These are phyloP conservation scores for Scheffersomyces stipitis DNA, from an alignment of 805 yeast genomes.

Conservation along the genomic window DNA sequence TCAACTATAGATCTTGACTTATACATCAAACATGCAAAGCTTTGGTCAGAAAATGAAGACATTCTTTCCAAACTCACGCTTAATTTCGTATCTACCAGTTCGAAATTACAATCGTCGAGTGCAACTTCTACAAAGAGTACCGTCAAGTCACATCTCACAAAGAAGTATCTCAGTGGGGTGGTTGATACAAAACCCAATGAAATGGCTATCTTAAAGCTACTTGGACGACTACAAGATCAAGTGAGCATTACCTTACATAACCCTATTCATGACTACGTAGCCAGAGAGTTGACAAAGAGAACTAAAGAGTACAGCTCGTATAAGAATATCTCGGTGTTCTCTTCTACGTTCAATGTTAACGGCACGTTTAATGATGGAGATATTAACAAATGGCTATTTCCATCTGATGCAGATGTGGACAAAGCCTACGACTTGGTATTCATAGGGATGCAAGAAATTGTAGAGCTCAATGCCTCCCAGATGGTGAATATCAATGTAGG, in stretches of 20 bases:
- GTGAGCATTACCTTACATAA: conserved; percentile 44
- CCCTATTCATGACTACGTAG: conserved; percentile 55
- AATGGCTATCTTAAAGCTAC: conserved; percentile 45
- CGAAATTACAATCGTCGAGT: conserved; percentile 44
- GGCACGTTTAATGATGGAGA: conserved; percentile 46
- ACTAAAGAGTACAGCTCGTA: conserved; percentile 39
- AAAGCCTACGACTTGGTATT: conserved; percentile 65
- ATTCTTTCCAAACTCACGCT: conserved; percentile 38
- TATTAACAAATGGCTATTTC: conserved; percentile 46
- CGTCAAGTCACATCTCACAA: conserved; percentile 35
- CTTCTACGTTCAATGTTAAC: conserved; percentile 57
- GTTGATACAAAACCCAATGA: conserved; percentile 39
- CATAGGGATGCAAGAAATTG: conserved; percentile 85
- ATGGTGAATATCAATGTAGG: conserved; percentile 75
- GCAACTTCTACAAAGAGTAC: conserved; percentile 32
- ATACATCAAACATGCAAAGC: conserved; percentile 36
- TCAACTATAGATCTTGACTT: conserved; percentile 33
- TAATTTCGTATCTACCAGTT: conserved; percentile 37
- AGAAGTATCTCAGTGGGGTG: conserved; percentile 42
- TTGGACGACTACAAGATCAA: conserved; percentile 51
- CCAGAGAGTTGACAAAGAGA: conserved; percentile 39
- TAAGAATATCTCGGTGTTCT: conserved; percentile 42
- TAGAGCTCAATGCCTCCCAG: conserved; percentile 80
- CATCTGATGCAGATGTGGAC: conserved; percentile 29
- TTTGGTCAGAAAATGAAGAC: conserved; percentile 51